Evolutionary conservation across 805 yeast species (phyloP).

Genomic region (Spathaspora gorwiae): DNA sequence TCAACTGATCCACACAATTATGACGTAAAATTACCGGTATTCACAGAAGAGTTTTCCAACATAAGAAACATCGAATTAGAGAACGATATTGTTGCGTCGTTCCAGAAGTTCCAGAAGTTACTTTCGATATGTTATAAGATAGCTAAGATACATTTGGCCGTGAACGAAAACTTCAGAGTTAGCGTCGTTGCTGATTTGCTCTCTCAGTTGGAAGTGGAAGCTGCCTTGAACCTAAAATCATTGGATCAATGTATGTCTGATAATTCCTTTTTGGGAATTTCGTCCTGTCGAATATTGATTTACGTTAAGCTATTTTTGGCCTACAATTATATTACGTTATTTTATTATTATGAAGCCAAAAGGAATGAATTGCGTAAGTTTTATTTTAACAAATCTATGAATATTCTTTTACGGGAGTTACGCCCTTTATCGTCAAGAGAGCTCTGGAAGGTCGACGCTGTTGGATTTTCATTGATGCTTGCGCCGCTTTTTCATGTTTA

Average conservation of each 20-base stretch:
- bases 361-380: background rate
- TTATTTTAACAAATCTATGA: background rate
- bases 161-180: conserved; percentile 1
- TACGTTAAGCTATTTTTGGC: conserved; percentile 1
- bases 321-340: conserved; percentile 1
- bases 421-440: background rate
- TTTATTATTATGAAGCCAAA: conserved; percentile 1
- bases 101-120: background rate
- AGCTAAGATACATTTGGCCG: conserved; percentile 1
- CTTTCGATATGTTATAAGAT: conserved; percentile 1
- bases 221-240: background rate
- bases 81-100: conserved; percentile 2
- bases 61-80: conserved; percentile 7
- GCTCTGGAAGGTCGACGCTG: background rate
- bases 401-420: background rate
- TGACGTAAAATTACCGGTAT: conserved; percentile 47
- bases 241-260: background rate
- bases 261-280: background rate
- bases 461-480: background rate
- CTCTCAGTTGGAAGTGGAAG: conserved; percentile 1
- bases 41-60: conserved; percentile 6
- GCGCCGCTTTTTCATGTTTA: background rate
- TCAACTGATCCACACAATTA: conserved; percentile 32
- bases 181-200: background rate
- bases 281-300: background rate